Evolutionary conservation across 2,329 filamentous ascomycete genomes (phyloP), one percentile per base, ranked within the genome.

Genomic region (Coniella vitis): DNA sequence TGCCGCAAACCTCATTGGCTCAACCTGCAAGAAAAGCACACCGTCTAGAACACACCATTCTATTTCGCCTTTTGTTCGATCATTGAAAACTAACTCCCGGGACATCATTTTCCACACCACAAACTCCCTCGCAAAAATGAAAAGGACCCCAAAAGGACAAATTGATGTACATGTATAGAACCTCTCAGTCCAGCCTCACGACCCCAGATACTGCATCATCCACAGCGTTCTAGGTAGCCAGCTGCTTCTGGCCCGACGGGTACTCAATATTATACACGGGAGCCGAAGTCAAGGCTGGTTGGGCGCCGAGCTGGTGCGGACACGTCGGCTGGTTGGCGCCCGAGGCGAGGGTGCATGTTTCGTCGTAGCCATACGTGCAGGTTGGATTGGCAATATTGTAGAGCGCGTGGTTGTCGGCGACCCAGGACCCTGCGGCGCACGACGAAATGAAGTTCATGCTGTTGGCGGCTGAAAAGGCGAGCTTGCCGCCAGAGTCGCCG

Each of bases 391-490:
- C 62, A 43, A 79, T 73, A 65, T 81, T 79, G 65, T 70, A 71
- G 16, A 79, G 67, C 42, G 67, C 61, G 61, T 76, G 64, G 65
- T 80, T 78, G 56, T 72, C 63, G 51, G 66, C 75, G 38, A 78
- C 71, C 69, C 71, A 79, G 64, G 66, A 76, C 57, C 65, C 61
- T 32, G 64, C 58, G 54, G 70, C 56, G 60, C 76, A 79, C 52
- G 64, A 65, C 45, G 69, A 60, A 7, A 78, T 58, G 54, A 69
- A 78, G 64, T 75, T 73, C 68, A 81, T 79, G 65, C 72, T 74
- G 70, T 79, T 79, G 58, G 74, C 60, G 2, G 76, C 77, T 45
- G 69, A 70, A 41, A 82, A 70, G 7, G 77, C 72, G 34, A 82
- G 65, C 65, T 74, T 76, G 63, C 65, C 62, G 63, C 65, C 62